Conservation (phyloP, 495 filamentous ascomycete species). For the Penicillium maclennaniae region DNA sequence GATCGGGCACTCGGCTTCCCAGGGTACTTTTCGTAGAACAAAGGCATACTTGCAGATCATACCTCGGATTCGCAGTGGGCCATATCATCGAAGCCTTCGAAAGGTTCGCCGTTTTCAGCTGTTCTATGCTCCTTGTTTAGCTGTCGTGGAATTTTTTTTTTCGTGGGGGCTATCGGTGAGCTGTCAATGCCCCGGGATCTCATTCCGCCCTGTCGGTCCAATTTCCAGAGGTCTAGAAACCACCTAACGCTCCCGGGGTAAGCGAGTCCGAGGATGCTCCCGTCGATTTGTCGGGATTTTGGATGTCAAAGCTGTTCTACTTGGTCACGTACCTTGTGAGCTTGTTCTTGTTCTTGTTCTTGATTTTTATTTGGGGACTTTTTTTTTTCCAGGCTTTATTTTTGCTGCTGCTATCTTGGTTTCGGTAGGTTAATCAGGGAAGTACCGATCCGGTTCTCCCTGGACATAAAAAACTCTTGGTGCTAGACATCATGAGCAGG, state of each 20-base stretch:
- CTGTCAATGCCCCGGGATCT: too few species aligned
- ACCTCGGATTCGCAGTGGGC: slow-evolving; percentile 26
- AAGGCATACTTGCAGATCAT: slow-evolving; percentile 16
- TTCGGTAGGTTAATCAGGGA: slow-evolving; percentile 22
- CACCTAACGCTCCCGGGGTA: slow-evolving; percentile 14
- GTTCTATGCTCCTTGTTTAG: not conserved
- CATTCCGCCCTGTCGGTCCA: not conserved
- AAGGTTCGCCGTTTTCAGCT: slow-evolving; percentile 24
- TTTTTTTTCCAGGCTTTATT: slow-evolving; percentile 4
- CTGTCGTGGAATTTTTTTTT: too few species aligned
- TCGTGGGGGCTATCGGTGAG: too few species aligned
- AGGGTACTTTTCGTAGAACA: not conserved
- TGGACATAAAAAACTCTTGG: slow-evolving; percentile 14
- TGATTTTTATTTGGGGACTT: slow-evolving; percentile 19
- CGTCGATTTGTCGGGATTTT: slow-evolving; percentile 24
- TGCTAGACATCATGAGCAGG: not conserved
- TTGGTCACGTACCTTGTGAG: slow-evolving; percentile 21
- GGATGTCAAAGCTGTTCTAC: slow-evolving; percentile 27
- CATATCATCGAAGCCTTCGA: slow-evolving; percentile 31
- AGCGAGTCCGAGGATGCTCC: slow-evolving; percentile 23
- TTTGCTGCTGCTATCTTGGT: slow-evolving; percentile 7
- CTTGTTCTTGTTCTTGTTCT: slow-evolving; percentile 22
- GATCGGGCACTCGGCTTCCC: too few species aligned
- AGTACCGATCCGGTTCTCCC: slow-evolving; percentile 11
- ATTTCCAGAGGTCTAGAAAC: not conserved